Conservation (phyloP, 2,329 filamentous ascomycete species). For the Colletotrichum sp. region DNA sequence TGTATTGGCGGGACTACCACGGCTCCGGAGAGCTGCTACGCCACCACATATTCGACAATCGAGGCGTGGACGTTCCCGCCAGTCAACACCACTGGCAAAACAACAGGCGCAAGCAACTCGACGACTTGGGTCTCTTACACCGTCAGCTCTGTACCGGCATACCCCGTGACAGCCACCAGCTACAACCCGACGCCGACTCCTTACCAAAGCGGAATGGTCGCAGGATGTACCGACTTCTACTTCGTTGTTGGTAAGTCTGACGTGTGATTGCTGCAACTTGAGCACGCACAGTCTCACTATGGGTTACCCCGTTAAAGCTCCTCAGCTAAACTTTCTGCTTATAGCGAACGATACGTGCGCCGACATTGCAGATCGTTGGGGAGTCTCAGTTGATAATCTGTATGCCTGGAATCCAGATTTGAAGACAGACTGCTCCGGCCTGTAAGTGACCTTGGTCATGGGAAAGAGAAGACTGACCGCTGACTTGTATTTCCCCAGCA, state of each 20-base stretch:
- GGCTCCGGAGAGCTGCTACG: neutral
- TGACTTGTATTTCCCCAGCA: neutral
- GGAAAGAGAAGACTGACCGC: neutral
- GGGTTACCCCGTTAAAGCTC: neutral
- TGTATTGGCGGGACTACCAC: neutral
- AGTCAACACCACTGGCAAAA: neutral
- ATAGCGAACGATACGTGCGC: neutral
- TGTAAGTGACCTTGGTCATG: neutral
- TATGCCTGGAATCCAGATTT: neutral
- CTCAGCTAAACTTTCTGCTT: neutral
- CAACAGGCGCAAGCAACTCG: neutral
- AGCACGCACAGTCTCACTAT: neutral
- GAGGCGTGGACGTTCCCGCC: neutral
- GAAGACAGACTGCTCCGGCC: neutral
- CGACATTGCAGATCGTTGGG: neutral
- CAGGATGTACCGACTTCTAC: neutral
- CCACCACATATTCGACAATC: neutral
- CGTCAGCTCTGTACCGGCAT: neutral
- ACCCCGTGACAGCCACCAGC: neutral
- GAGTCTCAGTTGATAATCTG: neutral
- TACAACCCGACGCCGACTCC: neutral
- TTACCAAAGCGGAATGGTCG: neutral
- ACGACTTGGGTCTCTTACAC: neutral
- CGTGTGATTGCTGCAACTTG: neutral
- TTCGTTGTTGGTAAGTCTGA: neutral